Base-by-base conservation (phyloP, 805 yeast genomes). In the Brettanomyces sp. region DNA sequence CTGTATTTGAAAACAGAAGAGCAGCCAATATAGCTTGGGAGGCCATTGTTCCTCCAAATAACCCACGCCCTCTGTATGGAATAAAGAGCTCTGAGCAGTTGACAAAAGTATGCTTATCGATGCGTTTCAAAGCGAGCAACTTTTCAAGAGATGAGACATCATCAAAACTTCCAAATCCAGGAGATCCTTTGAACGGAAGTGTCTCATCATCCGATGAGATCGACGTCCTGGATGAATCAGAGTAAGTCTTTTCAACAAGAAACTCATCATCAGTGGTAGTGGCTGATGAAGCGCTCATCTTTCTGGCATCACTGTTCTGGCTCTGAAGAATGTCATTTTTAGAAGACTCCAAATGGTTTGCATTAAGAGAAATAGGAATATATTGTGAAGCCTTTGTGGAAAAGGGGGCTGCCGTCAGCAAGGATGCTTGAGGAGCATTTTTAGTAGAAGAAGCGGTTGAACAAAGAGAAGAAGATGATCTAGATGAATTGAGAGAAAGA, bases 31-130 rank as follows among this genome's bases (percentile, higher is more conserved):
- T 60, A 3, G 87, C 67, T 53, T 82, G 89, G 0, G 85, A 85
- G 14, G 80, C 77, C 39, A 78, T 64, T 18, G 80, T 77, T 8
- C 90, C 89, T 2, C 89, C 89, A 63, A 81, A 82, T 0, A 82
- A 76, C 2, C 86, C 87, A 39, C 82, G 64, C 2, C 85, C 82
- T 0, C 77, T 73, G 5, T 65, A 66, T 2, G 79, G 79, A 3
- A 75, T 68, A 30, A 53, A 57, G 6, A 65, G 47, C 18, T 55
- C 54, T 0, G 63, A 49, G 2, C 46, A 48, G 40, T 59, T 63
- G 5, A 53, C 49, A 41, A 49, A 64, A 4, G 47, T 51, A 42
- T 61, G 55, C 11, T 40, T 30, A 4, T 52, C 53, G 3, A 58
- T 44, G 22, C 48, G 50, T 14, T 47, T 45, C 24, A 64, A 45